Evolutionary conservation across 139 green algal species (phyloP), one percentile per base, ranked within the genome.

Genomic region (Auxenochlorella pyrenoidosa): DNA sequence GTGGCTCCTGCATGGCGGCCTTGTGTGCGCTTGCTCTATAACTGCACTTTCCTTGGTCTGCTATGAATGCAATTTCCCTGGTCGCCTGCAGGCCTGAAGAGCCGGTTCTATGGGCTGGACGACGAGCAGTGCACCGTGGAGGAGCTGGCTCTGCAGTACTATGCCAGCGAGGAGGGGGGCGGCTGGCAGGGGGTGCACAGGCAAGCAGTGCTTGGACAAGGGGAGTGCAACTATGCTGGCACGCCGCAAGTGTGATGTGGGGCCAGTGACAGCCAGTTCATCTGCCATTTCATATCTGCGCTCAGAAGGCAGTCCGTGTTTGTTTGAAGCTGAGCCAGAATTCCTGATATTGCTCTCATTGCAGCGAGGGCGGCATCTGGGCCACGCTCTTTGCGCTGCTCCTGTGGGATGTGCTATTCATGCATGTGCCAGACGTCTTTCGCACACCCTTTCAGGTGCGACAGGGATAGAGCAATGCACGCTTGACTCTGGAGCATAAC

Each of bases 341-440:
- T 75, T 19, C 34, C 18, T 24, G 36, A 1, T 18, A 51, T 8
- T 19, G 36, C 13, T 34, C 10, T 5, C 40, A 19, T 3, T 83
- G 79, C 60, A 87, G 75, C 51, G 96, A 98, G 86, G 92, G 92
- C 18, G 94, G 95, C 83, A 90, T 98, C 36, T 98, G 95, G 96
- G 86, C 87, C 38, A 96, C 91, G 4, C 81, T 98, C 30, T 98
- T 96, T 85, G 91, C 88, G 24, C 89, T 98, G 79, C 91, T 98
- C 21, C 86, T 98, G 84, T 97, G 94, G 93, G 90, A 94, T 47
- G 89, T 92, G 28, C 63, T 97, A 3, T 97, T 96, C 85, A 68
- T 77, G 51, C 82, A 88, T 5, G 90, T 97, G 43, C 92, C 94
- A 30, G 94, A 96, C 82, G 94, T 95, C 51, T 96, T 98, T 75